Conservation (phyloP, 1,284 basidiomycete genomes). For the Phaffia rhodozyma region DNA sequence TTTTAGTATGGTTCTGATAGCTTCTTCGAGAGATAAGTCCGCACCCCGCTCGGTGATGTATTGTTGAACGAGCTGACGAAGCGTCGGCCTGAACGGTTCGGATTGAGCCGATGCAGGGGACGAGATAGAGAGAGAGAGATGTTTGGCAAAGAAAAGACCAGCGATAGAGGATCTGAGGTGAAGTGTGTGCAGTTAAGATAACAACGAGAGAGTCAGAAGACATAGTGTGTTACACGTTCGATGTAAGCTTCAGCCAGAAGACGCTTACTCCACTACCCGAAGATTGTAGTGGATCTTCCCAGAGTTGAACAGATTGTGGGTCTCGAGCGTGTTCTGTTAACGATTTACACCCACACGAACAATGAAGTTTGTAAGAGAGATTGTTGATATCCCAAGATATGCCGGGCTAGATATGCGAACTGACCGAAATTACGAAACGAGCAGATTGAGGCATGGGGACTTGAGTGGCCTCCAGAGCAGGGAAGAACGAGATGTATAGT, state of each 20-base stretch:
- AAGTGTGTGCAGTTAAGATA: too few relatives aligned
- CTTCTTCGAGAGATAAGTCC: conserved; percentile 35
- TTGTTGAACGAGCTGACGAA: conserved; percentile 8
- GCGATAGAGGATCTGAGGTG: background rate
- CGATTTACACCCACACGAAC: background rate
- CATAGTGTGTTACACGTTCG: too few relatives aligned
- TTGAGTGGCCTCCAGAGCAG: conserved; percentile 52
- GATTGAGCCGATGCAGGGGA: background rate
- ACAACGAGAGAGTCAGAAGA: too few relatives aligned
- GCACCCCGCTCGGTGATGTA: background rate
- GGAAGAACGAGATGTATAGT: conserved; percentile 69
- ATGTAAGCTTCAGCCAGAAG: too few relatives aligned
- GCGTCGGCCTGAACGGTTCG: background rate
- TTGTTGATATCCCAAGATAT: background rate
- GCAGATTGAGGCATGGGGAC: conserved; percentile 39
- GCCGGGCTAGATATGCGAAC: background rate
- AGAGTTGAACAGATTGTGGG: conserved; percentile 2
- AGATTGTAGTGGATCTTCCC: conserved; percentile 7
- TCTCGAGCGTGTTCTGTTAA: conserved; percentile 5
- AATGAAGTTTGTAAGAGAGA: background rate
- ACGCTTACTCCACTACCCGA: conserved; percentile 1
- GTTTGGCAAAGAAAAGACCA: background rate
- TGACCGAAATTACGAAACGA: conserved; percentile 40
- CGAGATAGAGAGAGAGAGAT: background rate
- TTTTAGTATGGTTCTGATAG: conserved; percentile 41